Base-by-base conservation (phyloP, 805 yeast genomes). In the Wickerhamiella bombiphila region DNA sequence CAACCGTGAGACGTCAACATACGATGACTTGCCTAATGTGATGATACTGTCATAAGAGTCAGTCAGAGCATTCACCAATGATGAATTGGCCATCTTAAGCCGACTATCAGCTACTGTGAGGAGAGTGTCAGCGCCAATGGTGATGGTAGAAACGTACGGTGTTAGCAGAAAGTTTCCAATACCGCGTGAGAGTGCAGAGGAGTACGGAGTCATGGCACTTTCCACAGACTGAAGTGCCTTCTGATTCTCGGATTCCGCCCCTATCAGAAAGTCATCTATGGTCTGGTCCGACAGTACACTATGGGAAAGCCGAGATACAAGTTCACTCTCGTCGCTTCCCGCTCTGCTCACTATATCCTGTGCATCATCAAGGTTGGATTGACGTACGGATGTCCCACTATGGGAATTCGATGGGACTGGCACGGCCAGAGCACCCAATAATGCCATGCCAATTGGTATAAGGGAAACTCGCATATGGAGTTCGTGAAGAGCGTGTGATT, bases 151-250 rank as follows among this genome's bases (percentile, higher is more conserved):
- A 20, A 36, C 32, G 29, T 36, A 40, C 4, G 40, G 32, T 5
- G 35, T 5, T 11, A 40, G 20, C 7, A 40, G 30, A 22, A 36
- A 37, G 38, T 36, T 40, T 13, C 29, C 40, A 11, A 40, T 22
- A 8, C 36, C 29, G 14, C 24, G 32, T 14, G 22, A 15, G 4
- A 40, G 33, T 15, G n/a, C 16, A 3, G 22, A 7, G 1, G 35
- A n/a, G 16, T 29, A 40, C 15, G 43, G 43, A 14, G 14, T 14
- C 36, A 40, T 36, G 11, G 40, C 29, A 2, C 15, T 6, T 2
- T 7, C 17, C 15, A 35, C 39, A 5, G 21, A n/a, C 4, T 36
- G 14, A 2, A 40, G 22, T 1, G 32, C 40, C 5, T 6, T 6
- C 8, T 21, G 7, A 3, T 37, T 40, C 9, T 32, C 32, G 16